phyloP scores from a whole-genome alignment of 2,329 filamentous ascomycete genomes.

The Neoascochyta sp. region DNA sequence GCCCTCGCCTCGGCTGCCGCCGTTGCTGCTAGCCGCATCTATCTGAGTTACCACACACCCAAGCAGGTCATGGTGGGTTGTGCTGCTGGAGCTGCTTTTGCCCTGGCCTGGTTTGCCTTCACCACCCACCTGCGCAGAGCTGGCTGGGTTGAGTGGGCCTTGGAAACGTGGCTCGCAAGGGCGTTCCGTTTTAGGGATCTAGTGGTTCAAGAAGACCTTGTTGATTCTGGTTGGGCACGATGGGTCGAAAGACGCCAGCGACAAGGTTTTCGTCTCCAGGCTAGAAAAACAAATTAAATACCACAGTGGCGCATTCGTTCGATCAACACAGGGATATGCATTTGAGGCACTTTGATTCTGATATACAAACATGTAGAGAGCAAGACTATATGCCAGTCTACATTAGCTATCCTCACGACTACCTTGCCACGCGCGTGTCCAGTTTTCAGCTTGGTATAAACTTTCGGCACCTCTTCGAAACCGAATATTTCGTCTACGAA shows the following conservation, averaged over 20 bases:
- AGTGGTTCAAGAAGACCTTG: slow-evolving; percentile 80
- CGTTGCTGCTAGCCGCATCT: slow-evolving; percentile 78
- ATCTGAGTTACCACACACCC: slow-evolving; percentile 87
- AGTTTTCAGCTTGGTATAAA: slow-evolving; percentile 54
- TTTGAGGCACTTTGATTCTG: too few species aligned
- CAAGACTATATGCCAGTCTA: too few species aligned
- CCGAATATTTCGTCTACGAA: slow-evolving; percentile 48
- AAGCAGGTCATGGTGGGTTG: slow-evolving; percentile 82
- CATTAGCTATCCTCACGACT: too few species aligned
- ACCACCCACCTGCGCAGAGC: slow-evolving; percentile 63
- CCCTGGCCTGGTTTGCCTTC: slow-evolving; percentile 71
- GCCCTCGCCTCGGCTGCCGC: slow-evolving; percentile 43
- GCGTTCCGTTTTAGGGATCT: slow-evolving; percentile 76
- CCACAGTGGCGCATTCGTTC: too few species aligned
- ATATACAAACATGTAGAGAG: too few species aligned
- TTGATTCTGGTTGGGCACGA: slow-evolving; percentile 88
- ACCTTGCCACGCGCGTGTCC: slow-evolving; percentile 57
- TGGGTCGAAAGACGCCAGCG: slow-evolving; percentile 61
- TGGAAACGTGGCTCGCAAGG: slow-evolving; percentile 63
- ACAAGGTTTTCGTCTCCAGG: slow-evolving; percentile 17
- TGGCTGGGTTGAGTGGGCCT: slow-evolving; percentile 68
- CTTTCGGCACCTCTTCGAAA: slow-evolving; percentile 53
- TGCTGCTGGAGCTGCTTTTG: slow-evolving; percentile 66
- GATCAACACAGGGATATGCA: too few species aligned
- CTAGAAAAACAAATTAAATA: slow-evolving; percentile 27